Percentiles rank a stretch among this genome's conserved stretches.
Conservation (phyloP, 352 stramenopile species). For the Globisporangium alternatum region DNA sequence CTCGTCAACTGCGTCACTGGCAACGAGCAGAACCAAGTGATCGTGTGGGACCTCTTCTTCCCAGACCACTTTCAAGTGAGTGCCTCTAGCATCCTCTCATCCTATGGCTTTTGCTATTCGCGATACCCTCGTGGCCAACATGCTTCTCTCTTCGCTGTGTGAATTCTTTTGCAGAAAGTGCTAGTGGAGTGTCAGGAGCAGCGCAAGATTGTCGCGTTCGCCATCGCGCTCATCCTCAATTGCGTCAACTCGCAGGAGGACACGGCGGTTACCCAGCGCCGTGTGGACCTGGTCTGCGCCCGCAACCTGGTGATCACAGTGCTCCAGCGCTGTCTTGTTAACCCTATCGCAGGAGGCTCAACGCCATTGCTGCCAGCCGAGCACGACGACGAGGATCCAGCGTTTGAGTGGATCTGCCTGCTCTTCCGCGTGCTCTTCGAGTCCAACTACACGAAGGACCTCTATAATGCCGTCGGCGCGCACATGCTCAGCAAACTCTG, state of each 20-base stretch:
- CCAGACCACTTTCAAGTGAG: slow-evolving; percentile 64
- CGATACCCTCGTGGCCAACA: background rate
- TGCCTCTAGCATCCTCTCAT: background rate
- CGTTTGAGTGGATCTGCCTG: slow-evolving; percentile 77
- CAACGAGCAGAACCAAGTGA: slow-evolving; percentile 39
- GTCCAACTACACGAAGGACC: slow-evolving; percentile 36
- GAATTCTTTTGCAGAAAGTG: slow-evolving; percentile 51
- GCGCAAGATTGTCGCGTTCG: slow-evolving; percentile 74
- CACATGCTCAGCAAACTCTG: slow-evolving; percentile 78
- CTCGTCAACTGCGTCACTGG: slow-evolving; percentile 62
- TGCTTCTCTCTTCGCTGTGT: background rate
- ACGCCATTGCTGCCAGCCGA: background rate
- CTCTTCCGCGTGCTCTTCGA: slow-evolving; percentile 65
- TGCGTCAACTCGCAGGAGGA: slow-evolving; percentile 49
- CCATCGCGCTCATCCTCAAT: slow-evolving; percentile 59
- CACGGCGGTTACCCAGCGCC: slow-evolving; percentile 21
- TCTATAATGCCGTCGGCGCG: slow-evolving; percentile 73
- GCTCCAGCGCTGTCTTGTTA: slow-evolving; percentile 68
- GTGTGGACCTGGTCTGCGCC: slow-evolving; percentile 57
- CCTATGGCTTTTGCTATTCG: background rate
- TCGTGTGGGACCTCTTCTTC: slow-evolving; percentile 64
- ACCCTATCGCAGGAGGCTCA: slow-evolving; percentile 15
- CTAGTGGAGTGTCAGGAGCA: slow-evolving; percentile 76
- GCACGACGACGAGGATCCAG: slow-evolving; percentile 50
- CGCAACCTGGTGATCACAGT: slow-evolving; percentile 73